phyloP scores from a whole-genome alignment of 2,329 filamentous ascomycete species.

The Exophiala xenobiotica region DNA sequence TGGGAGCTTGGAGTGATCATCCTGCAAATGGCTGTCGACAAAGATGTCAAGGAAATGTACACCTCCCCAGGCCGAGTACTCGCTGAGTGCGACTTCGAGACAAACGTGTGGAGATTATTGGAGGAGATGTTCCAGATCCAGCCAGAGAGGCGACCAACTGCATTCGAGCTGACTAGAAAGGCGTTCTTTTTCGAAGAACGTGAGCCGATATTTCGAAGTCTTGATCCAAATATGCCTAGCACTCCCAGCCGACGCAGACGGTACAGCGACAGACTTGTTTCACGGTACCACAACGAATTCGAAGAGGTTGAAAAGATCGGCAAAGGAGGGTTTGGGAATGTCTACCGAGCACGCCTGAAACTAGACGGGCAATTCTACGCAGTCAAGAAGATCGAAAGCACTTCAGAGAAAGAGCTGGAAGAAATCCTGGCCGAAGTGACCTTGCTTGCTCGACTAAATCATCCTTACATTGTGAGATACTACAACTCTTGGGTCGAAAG shows the following conservation, averaged over 20 bases:
- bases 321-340: constrained; percentile 92
- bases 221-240: constrained; percentile 11
- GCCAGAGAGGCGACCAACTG: constrained; percentile 77
- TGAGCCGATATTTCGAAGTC: constrained; percentile 21
- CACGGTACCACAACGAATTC: constrained; percentile 85
- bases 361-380: constrained; percentile 92
- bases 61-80: constrained; percentile 61
- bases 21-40: constrained; percentile 89
- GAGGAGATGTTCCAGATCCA: constrained; percentile 82
- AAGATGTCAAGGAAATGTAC: constrained; percentile 72
- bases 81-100: constrained; percentile 63
- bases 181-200: constrained; percentile 29
- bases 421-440: constrained; percentile 80
- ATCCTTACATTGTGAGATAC: constrained; percentile 84
- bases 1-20: constrained; percentile 94
- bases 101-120: constrained; percentile 80
- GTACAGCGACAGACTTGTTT: constrained; percentile 42
- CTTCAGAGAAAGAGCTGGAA: constrained; percentile 63
- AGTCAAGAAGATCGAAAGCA: constrained; percentile 91
- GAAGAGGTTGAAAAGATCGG: constrained; percentile 85
- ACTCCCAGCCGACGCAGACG: constrained; percentile 19
- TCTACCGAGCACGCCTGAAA: constrained; percentile 92
- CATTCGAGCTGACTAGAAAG: constrained; percentile 61
- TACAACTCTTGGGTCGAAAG: constrained; percentile 90
- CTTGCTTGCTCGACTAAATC: constrained; percentile 85